Conservation (phyloP, 306 rosid species). For the Cucurbita argyrosperma region DNA sequence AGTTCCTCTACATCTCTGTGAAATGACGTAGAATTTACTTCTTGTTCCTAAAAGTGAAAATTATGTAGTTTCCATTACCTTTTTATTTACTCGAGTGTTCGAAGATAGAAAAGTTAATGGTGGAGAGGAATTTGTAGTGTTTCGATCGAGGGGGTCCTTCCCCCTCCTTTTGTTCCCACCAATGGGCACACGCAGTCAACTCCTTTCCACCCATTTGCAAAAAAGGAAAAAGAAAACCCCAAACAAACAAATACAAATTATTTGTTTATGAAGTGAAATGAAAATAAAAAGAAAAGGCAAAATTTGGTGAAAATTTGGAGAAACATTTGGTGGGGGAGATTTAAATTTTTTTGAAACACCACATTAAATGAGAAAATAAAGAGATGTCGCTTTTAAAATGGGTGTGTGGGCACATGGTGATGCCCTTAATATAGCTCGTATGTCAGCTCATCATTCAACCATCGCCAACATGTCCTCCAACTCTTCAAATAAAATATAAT, state of each 20-base stretch:
- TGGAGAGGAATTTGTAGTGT: too few species aligned
- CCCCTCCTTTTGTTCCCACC: constrained; percentile 15
- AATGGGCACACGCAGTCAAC: constrained; percentile 19
- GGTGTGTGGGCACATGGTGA: background rate
- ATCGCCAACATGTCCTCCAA: too few species aligned
- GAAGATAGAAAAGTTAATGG: too few species aligned
- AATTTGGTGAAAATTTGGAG: background rate
- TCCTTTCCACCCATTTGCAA: background rate
- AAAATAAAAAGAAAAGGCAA: background rate
- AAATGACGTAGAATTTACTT: too few species aligned
- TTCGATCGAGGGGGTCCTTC: background rate
- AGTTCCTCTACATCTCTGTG: too few species aligned
- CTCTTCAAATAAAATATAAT: too few species aligned
- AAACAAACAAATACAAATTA: background rate
- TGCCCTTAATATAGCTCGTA: background rate
- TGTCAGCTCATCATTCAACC: background rate
- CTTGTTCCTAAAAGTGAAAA: too few species aligned
- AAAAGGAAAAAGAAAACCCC: background rate
- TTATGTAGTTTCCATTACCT: too few species aligned
- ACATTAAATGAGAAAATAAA: constrained; percentile 7
- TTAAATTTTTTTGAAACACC: background rate
- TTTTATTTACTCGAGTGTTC: too few species aligned
- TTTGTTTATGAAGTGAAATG: background rate
- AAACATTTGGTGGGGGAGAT: background rate
- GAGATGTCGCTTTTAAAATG: background rate